phyloP scores from a whole-genome alignment of 768 basidiomycete genomes.

The Calocybe cyanea region DNA sequence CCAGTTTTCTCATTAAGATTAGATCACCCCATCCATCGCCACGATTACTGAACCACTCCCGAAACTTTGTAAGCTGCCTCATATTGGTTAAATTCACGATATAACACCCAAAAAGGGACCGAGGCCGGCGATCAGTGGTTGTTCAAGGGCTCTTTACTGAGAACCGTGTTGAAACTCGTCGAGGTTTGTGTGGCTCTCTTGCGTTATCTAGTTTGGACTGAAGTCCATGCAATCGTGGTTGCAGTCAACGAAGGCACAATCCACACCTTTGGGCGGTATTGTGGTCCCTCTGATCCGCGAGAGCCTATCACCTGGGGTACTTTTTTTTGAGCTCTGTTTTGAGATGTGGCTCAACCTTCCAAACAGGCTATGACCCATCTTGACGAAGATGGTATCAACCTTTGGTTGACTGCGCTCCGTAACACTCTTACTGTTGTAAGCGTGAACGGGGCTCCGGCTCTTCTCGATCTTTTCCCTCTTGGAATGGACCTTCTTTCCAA shows the following conservation, averaged over 20 bases:
- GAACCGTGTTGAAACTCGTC: slow-evolving; percentile 65
- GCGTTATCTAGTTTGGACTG: background rate
- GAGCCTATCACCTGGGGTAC: slow-evolving; percentile 54
- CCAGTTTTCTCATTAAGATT: background rate
- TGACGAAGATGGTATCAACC: slow-evolving; percentile 71
- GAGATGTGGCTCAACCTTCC: background rate
- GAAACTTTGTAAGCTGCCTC: slow-evolving; percentile 56
- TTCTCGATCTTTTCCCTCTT: slow-evolving; percentile 65
- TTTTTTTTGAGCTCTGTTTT: slow-evolving; percentile 13
- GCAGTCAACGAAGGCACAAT: slow-evolving; percentile 66
- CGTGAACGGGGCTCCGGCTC: slow-evolving; percentile 40
- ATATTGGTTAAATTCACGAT: background rate
- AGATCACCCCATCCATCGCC: slow-evolving; percentile 68
- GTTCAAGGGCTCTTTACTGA: slow-evolving; percentile 68
- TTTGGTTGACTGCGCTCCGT: slow-evolving; percentile 72
- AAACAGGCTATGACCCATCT: slow-evolving; percentile 60
- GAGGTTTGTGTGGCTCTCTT: slow-evolving; percentile 40
- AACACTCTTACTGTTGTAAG: slow-evolving; percentile 55
- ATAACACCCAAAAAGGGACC: slow-evolving; percentile 47
- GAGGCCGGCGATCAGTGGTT: slow-evolving; percentile 64
- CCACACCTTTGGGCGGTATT: slow-evolving; percentile 47
- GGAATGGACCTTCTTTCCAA: slow-evolving; percentile 55
- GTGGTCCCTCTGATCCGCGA: slow-evolving; percentile 65
- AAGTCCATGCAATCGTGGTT: background rate
- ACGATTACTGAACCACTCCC: slow-evolving; percentile 66